phyloP scores from a whole-genome alignment of 176 grass and related monocot species.

The Musa acuminata region DNA sequence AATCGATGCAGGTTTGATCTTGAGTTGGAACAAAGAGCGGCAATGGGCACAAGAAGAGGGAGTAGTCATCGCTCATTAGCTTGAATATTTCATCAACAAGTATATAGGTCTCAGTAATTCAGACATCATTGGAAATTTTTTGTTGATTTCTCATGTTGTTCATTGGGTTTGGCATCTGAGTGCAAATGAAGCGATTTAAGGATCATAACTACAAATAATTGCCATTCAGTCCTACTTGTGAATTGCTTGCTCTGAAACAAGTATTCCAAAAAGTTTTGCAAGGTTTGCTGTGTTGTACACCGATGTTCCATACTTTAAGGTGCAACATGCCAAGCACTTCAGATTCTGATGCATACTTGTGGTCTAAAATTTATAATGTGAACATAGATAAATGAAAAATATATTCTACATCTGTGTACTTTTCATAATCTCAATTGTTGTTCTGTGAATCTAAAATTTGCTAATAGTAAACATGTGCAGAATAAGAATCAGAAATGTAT shows the following conservation, averaged over 20 bases:
- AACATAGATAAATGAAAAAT: not conserved
- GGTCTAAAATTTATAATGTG: not conserved
- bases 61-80: no score
- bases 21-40: no score
- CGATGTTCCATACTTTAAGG: not conserved
- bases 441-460: not conserved
- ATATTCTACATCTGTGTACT: no score
- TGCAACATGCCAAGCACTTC: not conserved
- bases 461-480: not conserved
- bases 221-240: not conserved
- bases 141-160: no score
- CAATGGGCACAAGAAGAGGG: no score
- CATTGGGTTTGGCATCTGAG: no score
- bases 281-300: not conserved
- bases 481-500: not conserved
- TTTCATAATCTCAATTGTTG: not conserved
- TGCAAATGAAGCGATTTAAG: no score
- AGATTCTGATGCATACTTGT: not conserved
- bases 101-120: no score
- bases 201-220: no score
- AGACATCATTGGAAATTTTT: no score
- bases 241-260: not conserved
- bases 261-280: not conserved
- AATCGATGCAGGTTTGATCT: no score
- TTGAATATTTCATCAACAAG: no score